A percentile compares a stretch with the other conserved stretches of the same genome.
Evolutionary conservation across 2,329 filamentous ascomycete genomes (phyloP).

Genomic region (Aspergillus vadensis): DNA sequence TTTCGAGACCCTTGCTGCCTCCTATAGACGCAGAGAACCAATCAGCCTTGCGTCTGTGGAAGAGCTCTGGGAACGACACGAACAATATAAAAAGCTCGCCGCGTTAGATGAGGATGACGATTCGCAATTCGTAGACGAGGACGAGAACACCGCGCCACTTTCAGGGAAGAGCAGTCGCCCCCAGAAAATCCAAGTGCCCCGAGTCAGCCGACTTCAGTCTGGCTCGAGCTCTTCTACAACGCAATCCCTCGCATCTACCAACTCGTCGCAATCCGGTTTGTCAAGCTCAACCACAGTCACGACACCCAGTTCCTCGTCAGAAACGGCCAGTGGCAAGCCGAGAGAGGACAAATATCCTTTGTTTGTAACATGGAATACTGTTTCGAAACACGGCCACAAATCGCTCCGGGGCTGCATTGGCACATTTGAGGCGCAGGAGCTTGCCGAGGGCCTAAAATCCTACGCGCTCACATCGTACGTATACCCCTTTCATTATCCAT

Average conservation of each 20-base stretch:
- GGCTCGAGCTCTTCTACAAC: slow-evolving; percentile 43
- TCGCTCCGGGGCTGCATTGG: slow-evolving; percentile 91
- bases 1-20: slow-evolving; percentile 81
- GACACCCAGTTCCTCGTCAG: slow-evolving; percentile 49
- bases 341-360: slow-evolving; percentile 64
- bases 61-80: slow-evolving; percentile 64
- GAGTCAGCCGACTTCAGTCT: slow-evolving; percentile 40
- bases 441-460: slow-evolving; percentile 70
- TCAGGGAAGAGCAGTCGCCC: slow-evolving; percentile 15
- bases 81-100: slow-evolving; percentile 43
- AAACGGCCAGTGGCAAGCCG: slow-evolving; percentile 26
- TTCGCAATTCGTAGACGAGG: slow-evolving; percentile 24
- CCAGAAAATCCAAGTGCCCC: slow-evolving; percentile 33
- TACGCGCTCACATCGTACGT: slow-evolving; percentile 79
- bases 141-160: slow-evolving; percentile 16
- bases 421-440: slow-evolving; percentile 78
- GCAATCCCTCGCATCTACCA: slow-evolving; percentile 50
- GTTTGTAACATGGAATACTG: slow-evolving; percentile 92
- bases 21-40: slow-evolving; percentile 69
- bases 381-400: slow-evolving; percentile 62
- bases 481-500: not conserved
- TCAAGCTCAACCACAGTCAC: slow-evolving; percentile 46
- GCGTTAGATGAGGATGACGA: slow-evolving; percentile 29
- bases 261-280: slow-evolving; percentile 49
- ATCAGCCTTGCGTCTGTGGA: slow-evolving; percentile 70